Percentiles rank a stretch among this genome's conserved stretches.
These are phyloP conservation scores for Phlebiopsis flavidoalba DNA, from an alignment of 768 basidiomycete species.

Conservation along the genomic window DNA sequence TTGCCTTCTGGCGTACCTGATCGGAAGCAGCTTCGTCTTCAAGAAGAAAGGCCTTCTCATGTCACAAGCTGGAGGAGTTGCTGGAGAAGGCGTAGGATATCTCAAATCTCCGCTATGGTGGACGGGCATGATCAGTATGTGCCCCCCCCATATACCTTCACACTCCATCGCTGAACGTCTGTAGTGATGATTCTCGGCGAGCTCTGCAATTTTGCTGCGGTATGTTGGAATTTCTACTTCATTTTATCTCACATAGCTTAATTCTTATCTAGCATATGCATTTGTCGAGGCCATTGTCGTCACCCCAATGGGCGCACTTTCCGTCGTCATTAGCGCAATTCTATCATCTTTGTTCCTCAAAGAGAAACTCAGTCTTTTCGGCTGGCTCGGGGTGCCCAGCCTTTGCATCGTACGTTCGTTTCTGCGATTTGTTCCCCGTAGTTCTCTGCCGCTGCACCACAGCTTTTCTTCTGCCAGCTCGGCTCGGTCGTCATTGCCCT, in stretches of 20 bases:
- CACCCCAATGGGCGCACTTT: constrained; percentile 95
- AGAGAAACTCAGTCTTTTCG: constrained; percentile 91
- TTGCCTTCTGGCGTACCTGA: constrained; percentile 75
- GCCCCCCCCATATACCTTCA: background rate
- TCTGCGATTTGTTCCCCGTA: background rate
- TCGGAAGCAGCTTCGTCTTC: constrained; percentile 91
- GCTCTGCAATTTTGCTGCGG: constrained; percentile 79
- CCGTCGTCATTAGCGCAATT: constrained; percentile 93
- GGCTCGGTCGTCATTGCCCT: constrained; percentile 88
- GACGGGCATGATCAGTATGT: constrained; percentile 84
- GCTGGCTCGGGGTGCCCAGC: constrained; percentile 89
- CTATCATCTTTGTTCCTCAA: constrained; percentile 91
- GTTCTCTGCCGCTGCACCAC: constrained; percentile 1
- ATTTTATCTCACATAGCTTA: constrained; percentile 7
- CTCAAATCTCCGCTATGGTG: constrained; percentile 94
- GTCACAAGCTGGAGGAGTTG: constrained; percentile 73
- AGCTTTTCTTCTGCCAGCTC: constrained; percentile 37
- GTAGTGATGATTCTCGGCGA: constrained; percentile 91
- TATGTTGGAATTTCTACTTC: constrained; percentile 14
- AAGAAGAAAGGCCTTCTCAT: constrained; percentile 93
- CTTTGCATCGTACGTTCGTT: constrained; percentile 74
- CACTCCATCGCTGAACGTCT: background rate
- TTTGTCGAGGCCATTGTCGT: constrained; percentile 93
- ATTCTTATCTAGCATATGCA: constrained; percentile 57
- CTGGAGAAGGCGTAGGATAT: constrained; percentile 89